Evolutionary conservation across 1,284 basidiomycete genomes (phyloP).

Genomic region (Paramarasmius palmivorus): DNA sequence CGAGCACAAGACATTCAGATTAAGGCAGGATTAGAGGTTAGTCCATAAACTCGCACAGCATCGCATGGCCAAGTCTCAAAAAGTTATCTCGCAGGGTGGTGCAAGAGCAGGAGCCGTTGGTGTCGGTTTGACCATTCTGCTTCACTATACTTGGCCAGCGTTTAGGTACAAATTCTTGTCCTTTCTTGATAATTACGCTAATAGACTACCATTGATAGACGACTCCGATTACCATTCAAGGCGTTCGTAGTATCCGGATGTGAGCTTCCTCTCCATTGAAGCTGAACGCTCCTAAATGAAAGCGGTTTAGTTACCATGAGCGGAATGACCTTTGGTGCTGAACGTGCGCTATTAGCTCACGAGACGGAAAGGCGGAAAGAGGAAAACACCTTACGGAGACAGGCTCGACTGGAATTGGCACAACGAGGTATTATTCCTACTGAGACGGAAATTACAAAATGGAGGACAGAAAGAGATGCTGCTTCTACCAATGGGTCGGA

Average conservation of each 20-base stretch:
- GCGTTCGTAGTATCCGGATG: slow-evolving; percentile 67
- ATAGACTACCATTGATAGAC: no score
- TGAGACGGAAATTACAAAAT: slow-evolving; percentile 80
- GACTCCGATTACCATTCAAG: slow-evolving; percentile 82
- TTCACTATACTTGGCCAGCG: slow-evolving; percentile 75
- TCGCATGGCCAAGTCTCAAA: not conserved
- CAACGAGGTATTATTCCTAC: slow-evolving; percentile 76
- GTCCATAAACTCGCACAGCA: slow-evolving; percentile 21
- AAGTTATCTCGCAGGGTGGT: slow-evolving; percentile 50
- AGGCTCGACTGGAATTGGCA: slow-evolving; percentile 76
- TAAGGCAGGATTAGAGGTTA: slow-evolving; percentile 50
- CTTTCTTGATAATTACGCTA: not conserved
- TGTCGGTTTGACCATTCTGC: slow-evolving; percentile 59
- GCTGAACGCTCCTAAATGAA: not conserved
- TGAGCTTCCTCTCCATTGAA: slow-evolving; percentile 30
- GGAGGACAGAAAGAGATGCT: slow-evolving; percentile 56
- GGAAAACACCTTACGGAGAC: slow-evolving; percentile 69
- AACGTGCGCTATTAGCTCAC: slow-evolving; percentile 71
- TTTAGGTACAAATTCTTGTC: slow-evolving; percentile 63
- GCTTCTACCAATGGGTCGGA: slow-evolving; percentile 6
- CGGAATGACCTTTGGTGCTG: slow-evolving; percentile 76
- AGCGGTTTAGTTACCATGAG: slow-evolving; percentile 56
- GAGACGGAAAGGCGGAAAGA: slow-evolving; percentile 64
- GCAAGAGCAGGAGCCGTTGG: slow-evolving; percentile 50
- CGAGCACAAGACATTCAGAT: slow-evolving; percentile 56